Evolutionary conservation across 2,329 filamentous ascomycete species (phyloP), one percentile per base, ranked within the genome.

Genomic region (Pyrenochaeta sp.): DNA sequence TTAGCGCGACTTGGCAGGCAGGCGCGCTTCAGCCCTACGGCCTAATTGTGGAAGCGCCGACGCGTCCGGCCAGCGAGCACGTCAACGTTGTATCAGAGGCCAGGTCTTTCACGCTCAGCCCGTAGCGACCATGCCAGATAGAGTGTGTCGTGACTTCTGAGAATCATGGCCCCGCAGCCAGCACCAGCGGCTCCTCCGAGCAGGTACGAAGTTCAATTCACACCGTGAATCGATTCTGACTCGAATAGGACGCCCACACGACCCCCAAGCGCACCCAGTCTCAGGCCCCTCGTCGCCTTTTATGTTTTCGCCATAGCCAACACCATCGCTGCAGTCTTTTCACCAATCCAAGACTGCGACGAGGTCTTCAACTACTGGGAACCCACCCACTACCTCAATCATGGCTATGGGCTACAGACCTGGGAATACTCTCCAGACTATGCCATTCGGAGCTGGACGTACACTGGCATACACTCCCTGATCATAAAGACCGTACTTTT

Each of bases 291-390:
- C 55, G 80, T 83, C 32, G 88, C 88, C 9, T 95, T 96, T 69
- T 94, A 88, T 65, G 72, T 90, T 52, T 94, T 95, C 69, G 76
- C 95, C 31, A 76, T 78, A 20, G 86, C 88, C 54, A 90, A 90
- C 65, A 55, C 88, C 13, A 61, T 93, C 15, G 89, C 93, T 6
- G 94, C 93, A 8, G 64, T 88, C 21, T 93, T 87, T 68, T 86
- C 91, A 2, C 94, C 94, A 0, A 96, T 99, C 55, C 92, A 96
- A 70, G 94, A 99, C 72, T 99, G 94, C 69, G 94, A 99, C 63
- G 94, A 99, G 76, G 93, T 93, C 8, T 99, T 96, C 81, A 99
- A 99, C 71, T 99, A 96, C 77, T 99, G 93, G 91, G 94, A 99
- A 64, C 93, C 94, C 0, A 85, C 92, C 0, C 94, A 99, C 72